These are phyloP conservation scores for Globisporangium nunn DNA, from an alignment of 352 stramenopile species.

Conservation along the genomic window DNA sequence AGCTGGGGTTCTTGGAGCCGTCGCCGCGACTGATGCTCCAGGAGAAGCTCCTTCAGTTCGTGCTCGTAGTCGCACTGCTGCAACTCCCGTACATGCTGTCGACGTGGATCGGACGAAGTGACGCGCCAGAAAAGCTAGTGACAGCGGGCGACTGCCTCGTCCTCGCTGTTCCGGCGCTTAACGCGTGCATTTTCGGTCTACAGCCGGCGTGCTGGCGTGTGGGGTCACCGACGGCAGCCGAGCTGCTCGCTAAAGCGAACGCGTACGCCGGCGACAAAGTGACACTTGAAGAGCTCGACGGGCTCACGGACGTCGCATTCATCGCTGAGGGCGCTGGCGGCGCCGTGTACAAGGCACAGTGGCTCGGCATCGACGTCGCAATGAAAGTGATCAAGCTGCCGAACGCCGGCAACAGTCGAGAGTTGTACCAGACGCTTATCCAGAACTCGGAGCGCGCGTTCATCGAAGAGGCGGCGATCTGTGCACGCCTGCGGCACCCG, in stretches of 20 bases:
- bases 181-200: constrained; percentile 59
- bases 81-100: constrained; percentile 46
- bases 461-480: constrained; percentile 54
- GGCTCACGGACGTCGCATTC: constrained; percentile 22
- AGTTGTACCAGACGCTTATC: constrained; percentile 62
- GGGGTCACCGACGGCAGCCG: constrained; percentile 1
- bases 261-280: constrained; percentile 11
- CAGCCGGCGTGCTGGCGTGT: constrained; percentile 40
- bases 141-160: constrained; percentile 44
- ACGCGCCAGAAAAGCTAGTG: constrained; percentile 17
- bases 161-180: constrained; percentile 45
- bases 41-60: constrained; percentile 13
- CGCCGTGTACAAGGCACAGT: constrained; percentile 63
- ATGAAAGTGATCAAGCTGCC: constrained; percentile 63
- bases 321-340: constrained; percentile 42
- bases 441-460: constrained; percentile 55
- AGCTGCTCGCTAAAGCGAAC: constrained; percentile 13
- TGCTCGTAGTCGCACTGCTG: constrained; percentile 27
- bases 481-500: constrained; percentile 50
- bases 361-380: constrained; percentile 70
- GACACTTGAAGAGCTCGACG: constrained; percentile 22
- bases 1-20: constrained; percentile 35
- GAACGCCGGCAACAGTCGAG: constrained; percentile 16
- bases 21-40: constrained; percentile 37
- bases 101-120: constrained; percentile 20